Conservation (phyloP, 192 early-diverging fungal genomes). For the Dissophora globulifera region DNA sequence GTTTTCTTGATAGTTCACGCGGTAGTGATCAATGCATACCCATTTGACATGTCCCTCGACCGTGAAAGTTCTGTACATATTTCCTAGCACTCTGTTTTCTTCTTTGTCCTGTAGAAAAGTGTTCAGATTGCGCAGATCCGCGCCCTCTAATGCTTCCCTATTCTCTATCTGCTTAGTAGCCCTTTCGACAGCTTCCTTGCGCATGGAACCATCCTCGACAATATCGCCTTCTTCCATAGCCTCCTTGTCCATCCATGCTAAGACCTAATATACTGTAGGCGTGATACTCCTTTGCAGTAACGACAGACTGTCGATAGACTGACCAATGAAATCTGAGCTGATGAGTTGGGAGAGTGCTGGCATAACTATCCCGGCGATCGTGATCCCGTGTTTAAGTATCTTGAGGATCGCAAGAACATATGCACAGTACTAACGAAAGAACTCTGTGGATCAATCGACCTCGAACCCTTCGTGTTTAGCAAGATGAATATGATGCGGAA, state of each 20-base stretch:
- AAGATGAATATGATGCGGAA: background rate
- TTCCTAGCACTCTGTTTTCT: background rate
- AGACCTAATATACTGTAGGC: too few relatives aligned
- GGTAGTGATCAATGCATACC: constrained; percentile 22
- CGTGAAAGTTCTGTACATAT: constrained; percentile 16
- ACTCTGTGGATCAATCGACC: constrained; percentile 10
- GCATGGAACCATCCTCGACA: too few relatives aligned
- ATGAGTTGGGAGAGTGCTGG: background rate
- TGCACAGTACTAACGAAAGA: constrained; percentile 15
- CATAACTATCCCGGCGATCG: background rate
- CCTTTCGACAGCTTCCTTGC: constrained; percentile 5
- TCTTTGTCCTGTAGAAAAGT: constrained; percentile 3
- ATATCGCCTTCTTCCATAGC: too few relatives aligned
- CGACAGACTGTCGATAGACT: too few relatives aligned
- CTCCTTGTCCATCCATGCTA: constrained; percentile 4
- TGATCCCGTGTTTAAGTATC: constrained; percentile 10
- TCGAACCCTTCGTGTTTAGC: constrained; percentile 16
- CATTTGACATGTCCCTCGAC: constrained; percentile 20
- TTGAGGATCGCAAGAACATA: constrained; percentile 19
- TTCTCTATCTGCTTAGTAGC: background rate
- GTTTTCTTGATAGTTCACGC: constrained; percentile 1
- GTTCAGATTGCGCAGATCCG: constrained; percentile 6
- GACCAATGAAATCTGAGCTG: too few relatives aligned
- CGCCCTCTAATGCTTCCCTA: constrained; percentile 12
- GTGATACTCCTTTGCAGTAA: too few relatives aligned